Base-by-base conservation (phyloP, 192 early-diverging fungal species). In the Rhizophagus sp. region DNA sequence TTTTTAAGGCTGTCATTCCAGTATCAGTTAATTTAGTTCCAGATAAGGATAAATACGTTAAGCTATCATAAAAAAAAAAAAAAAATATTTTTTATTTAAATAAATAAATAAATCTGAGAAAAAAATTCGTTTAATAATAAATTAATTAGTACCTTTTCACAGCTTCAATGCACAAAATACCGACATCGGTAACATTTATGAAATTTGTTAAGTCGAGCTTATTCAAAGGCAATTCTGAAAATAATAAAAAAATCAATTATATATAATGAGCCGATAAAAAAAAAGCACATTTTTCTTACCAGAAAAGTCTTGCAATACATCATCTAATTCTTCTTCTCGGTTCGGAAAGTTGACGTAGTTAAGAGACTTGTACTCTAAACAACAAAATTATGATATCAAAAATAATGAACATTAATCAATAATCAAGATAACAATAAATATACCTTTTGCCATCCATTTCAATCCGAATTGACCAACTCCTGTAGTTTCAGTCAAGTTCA, bases 401-500 rank as follows among this genome's bases (percentile, higher is more conserved):
- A 34, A 66, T 17, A 33, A 13, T 17, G 25, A 3, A 12, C 52
- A 57, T 19, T 44, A 63, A 33, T 30, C 24, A 65, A 33, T 6
- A 25, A 33, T 63, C 65, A 33, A 30, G 30, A 30, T 30, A 30
- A 30, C 30, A 30, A 0, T 17, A 33, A 33, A 24, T 25, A 2
- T 67, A 67, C 65, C 65, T 67, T 67, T 67, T 27, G 65, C 65
- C 27, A 67, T 67, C 65, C 65, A 67, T 67, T 67, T 67, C 65
- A 67, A 67, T 17, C 65, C 65, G 17, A 67, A 67, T 34, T 67
- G 65, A 0, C 65, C 65, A 67, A 67, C 7, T 17, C 65, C 65
- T 0, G 33, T 27, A 7, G 65, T 67, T 67, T 34, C 27, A 19
- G 33, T 67, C 24, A 67, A 34, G 12, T 33, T 67, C 15, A 67